A percentile compares a stretch with the other conserved stretches of the same genome.
These are phyloP conservation scores for Talaromyces nanjingensis DNA, from an alignment of 495 filamentous ascomycete genomes.

Conservation along the genomic window DNA sequence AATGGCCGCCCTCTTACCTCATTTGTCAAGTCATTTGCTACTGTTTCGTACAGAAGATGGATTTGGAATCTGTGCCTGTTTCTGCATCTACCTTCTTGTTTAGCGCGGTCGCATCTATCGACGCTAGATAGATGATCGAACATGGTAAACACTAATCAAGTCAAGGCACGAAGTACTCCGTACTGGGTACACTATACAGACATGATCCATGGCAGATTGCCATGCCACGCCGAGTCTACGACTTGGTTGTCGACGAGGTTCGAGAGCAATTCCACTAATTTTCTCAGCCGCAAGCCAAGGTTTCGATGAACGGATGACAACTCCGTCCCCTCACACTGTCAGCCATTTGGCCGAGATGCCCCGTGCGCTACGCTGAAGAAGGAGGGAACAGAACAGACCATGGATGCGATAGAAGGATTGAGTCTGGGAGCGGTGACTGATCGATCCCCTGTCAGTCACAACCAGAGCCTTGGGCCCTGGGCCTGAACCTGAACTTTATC, in stretches of 20 bases:
- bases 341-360: not conserved
- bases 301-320: not conserved
- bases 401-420: too few species aligned
- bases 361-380: not conserved
- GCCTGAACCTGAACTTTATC: not conserved
- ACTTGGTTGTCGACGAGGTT: not conserved
- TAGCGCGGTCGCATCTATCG: not conserved
- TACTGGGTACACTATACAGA: too few species aligned
- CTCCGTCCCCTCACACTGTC: not conserved
- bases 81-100: not conserved
- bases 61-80: not conserved
- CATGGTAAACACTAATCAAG: not conserved
- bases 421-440: not conserved
- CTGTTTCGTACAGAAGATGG: not conserved
- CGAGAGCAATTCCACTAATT: not conserved
- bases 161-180: not conserved
- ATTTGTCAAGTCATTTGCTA: not conserved
- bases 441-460: not conserved
- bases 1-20: not conserved
- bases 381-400: not conserved
- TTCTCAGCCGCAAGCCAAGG: not conserved
- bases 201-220: not conserved
- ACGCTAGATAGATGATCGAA: not conserved
- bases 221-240: not conserved
- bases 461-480: constrained; percentile 1